Percentiles rank a stretch among this genome's conserved stretches.
phyloP scores from a whole-genome alignment of 345 rosid genomes.

The Balakata baccata region DNA sequence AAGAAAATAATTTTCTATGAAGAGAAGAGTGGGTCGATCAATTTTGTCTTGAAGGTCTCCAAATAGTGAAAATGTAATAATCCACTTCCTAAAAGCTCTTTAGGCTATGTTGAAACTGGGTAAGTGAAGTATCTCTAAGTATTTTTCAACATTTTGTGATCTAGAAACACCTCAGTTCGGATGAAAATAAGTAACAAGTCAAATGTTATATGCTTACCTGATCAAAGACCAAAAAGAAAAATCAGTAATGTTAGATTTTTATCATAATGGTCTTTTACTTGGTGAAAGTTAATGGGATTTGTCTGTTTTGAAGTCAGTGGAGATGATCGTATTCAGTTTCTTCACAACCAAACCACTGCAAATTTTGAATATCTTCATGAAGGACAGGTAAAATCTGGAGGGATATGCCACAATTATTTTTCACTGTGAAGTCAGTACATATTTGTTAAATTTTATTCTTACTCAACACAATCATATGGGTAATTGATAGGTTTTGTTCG shows the following conservation, averaged over 20 bases:
- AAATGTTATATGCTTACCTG: not conserved
- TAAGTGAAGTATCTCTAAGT: not conserved
- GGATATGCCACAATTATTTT: not conserved
- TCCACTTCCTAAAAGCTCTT: not conserved
- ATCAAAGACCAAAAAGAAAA: not conserved
- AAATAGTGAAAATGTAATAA: not conserved
- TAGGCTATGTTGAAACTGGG: not conserved
- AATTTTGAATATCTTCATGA: slow-evolving; percentile 70
- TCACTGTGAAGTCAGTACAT: not conserved
- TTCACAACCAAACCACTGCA: slow-evolving; percentile 93
- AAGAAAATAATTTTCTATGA: not conserved
- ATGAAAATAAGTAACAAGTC: not conserved
- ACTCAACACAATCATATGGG: slow-evolving; percentile 24
- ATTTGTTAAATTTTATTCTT: slow-evolving; percentile 10
- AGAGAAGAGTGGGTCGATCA: not conserved
- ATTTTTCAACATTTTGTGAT: not conserved
- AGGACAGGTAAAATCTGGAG: slow-evolving; percentile 54
- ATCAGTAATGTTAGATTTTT: not conserved
- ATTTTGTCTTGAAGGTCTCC: not conserved
- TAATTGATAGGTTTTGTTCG: slow-evolving; percentile 36
- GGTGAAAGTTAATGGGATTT: slow-evolving; percentile 18
- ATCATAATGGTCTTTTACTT: slow-evolving; percentile 10
- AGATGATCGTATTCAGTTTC: slow-evolving; percentile 83
- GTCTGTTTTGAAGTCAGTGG: slow-evolving; percentile 63
- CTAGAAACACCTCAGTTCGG: not conserved